Evolutionary conservation across 176 grass and related monocot genomes (phyloP).

Genomic region (Stipa capillata): DNA sequence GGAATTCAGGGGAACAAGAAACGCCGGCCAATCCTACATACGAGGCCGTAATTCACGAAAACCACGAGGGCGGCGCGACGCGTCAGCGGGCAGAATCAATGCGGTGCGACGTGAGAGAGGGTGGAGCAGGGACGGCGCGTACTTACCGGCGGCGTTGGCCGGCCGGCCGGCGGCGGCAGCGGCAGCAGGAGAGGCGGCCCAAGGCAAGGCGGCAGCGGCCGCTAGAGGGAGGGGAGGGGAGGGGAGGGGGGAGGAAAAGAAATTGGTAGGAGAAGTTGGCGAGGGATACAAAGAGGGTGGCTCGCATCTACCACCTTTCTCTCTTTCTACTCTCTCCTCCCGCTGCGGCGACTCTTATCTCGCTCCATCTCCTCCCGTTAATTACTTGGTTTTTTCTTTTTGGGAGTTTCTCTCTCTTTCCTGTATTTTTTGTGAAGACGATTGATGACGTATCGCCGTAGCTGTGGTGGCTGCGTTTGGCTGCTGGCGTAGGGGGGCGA

Average conservation of each 20-base stretch:
- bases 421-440: slow-evolving; percentile 38
- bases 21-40: neutral
- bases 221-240: neutral
- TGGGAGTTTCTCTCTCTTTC: neutral
- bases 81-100: neutral
- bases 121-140: neutral
- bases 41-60: neutral
- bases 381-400: slow-evolving; percentile 6
- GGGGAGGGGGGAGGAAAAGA: slow-evolving; percentile 7
- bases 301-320: slow-evolving; percentile 58
- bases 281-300: slow-evolving; percentile 65
- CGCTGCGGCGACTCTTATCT: slow-evolving; percentile 16
- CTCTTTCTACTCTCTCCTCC: neutral
- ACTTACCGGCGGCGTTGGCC: slow-evolving; percentile 21
- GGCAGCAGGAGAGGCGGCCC: neutral
- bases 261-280: slow-evolving; percentile 65
- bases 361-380: slow-evolving; percentile 28
- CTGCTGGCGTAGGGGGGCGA: neutral
- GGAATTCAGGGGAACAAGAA: neutral
- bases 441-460: slow-evolving; percentile 25
- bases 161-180: neutral
- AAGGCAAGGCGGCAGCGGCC: slow-evolving; percentile 8
- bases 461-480: neutral
- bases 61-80: neutral
- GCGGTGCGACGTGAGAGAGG: slow-evolving; percentile 9